These are phyloP conservation scores for Pythium scleroteichum DNA, from an alignment of 352 stramenopile genomes.

Conservation along the genomic window DNA sequence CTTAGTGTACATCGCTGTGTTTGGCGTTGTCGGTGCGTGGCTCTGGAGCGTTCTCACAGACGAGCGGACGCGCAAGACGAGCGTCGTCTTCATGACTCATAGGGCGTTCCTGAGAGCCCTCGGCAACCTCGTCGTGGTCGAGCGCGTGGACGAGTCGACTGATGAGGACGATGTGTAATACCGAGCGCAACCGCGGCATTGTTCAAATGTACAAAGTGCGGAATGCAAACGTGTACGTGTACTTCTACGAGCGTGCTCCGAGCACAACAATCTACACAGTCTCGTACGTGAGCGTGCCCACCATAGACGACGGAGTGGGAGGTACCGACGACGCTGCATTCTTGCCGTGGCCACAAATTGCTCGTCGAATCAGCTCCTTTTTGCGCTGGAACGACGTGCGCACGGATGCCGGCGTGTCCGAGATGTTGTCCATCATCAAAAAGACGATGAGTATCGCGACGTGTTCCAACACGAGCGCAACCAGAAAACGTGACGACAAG, in stretches of 20 bases:
- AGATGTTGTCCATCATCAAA: constrained; percentile 81
- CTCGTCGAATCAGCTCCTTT: constrained; percentile 81
- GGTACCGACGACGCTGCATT: constrained; percentile 31
- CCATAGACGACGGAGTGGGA: constrained; percentile 26
- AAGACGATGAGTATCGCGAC: constrained; percentile 74
- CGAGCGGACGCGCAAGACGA: constrained; percentile 22
- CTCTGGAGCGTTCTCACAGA: constrained; percentile 23
- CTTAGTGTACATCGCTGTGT: constrained; percentile 20
- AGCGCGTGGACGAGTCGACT: constrained; percentile 17
- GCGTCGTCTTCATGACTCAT: constrained; percentile 22
- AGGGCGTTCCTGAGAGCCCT: constrained; percentile 10
- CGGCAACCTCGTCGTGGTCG: constrained; percentile 18
- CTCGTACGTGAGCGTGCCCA: constrained; percentile 19
- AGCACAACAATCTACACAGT: constrained; percentile 18
- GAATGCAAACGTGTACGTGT: constrained; percentile 14
- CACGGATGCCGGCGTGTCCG: constrained; percentile 70
- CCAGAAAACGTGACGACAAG: constrained; percentile 76
- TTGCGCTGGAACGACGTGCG: constrained; percentile 83
- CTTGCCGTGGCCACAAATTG: constrained; percentile 75
- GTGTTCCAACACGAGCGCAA: constrained; percentile 77
- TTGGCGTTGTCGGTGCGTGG: constrained; percentile 24
- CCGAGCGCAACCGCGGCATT: not conserved
- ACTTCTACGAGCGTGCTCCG: constrained; percentile 17
- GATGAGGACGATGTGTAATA: constrained; percentile 15
- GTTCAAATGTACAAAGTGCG: constrained; percentile 3